Conservation (phyloP, 1,284 basidiomycete genomes). For the Neonothopanus nambi region DNA sequence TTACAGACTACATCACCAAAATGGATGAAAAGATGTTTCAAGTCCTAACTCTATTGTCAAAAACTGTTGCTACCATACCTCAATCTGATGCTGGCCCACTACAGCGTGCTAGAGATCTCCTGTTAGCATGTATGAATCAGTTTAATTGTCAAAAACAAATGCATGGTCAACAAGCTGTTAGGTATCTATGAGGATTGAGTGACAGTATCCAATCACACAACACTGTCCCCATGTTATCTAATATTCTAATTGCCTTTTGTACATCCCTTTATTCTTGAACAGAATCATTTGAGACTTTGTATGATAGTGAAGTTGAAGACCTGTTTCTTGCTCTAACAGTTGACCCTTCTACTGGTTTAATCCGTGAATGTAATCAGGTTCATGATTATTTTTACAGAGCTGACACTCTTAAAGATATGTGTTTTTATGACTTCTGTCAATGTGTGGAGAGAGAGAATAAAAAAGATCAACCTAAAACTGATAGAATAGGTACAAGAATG, state of each 20-base stretch:
- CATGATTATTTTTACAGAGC: conserved; percentile 6
- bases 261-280: not conserved
- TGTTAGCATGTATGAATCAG: conserved; percentile 23
- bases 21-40: conserved; percentile 23
- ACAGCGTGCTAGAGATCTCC: conserved; percentile 17
- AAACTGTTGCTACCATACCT: conserved; percentile 23
- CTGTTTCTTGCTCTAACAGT: too few relatives aligned
- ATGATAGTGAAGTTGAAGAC: not conserved
- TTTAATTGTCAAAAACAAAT: conserved; percentile 23
- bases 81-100: conserved; percentile 19
- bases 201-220: conserved; percentile 9
- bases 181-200: conserved; percentile 19
- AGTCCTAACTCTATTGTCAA: conserved; percentile 5
- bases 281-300: not conserved
- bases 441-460: too few relatives aligned
- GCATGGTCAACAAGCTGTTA: conserved; percentile 27
- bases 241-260: conserved; percentile 1
- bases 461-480: too few relatives aligned
- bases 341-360: not conserved
- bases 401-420: not conserved
- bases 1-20: conserved; percentile 34
- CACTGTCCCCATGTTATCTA: not conserved
- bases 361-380: conserved; percentile 1
- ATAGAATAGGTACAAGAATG: too few relatives aligned
- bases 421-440: conserved; percentile 14